Evolutionary conservation across 192 early-diverging fungal genomes (phyloP).

Genomic region (Spizellomyces sp.): DNA sequence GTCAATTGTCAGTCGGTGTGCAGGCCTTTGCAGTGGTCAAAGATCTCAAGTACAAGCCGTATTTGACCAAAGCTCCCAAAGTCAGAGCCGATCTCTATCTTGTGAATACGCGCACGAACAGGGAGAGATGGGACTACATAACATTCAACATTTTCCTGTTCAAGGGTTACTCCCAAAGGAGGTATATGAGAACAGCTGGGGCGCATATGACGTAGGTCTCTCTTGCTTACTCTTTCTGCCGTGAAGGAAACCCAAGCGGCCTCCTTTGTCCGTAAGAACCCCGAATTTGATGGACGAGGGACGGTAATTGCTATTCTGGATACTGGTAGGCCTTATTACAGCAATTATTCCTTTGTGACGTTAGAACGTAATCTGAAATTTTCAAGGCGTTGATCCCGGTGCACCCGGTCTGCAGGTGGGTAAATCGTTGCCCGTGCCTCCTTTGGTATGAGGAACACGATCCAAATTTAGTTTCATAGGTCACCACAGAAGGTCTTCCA

Average conservation of each 20-base stretch:
- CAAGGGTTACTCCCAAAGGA: conserved; percentile 66
- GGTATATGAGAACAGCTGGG: neutral
- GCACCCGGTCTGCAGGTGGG: conserved; percentile 76
- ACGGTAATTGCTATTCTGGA: conserved; percentile 90
- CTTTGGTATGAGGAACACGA: neutral
- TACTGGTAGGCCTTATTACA: conserved; percentile 56
- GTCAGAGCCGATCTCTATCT: too few relatives aligned
- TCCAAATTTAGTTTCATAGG: conserved; percentile 3
- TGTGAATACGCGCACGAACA: too few relatives aligned
- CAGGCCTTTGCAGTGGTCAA: too few relatives aligned
- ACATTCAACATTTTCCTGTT: conserved; percentile 49
- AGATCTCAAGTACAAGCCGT: too few relatives aligned
- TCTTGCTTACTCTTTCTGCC: neutral
- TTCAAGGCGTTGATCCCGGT: conserved; percentile 73
- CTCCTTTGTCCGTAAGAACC: conserved; percentile 78
- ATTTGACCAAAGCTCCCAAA: too few relatives aligned
- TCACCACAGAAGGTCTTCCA: conserved; percentile 84
- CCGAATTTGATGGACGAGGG: conserved; percentile 86
- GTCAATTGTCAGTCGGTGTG: too few relatives aligned
- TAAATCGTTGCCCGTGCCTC: neutral
- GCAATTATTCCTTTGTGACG: neutral
- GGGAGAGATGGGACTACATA: neutral
- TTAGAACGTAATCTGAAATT: neutral
- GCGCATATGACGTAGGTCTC: neutral
- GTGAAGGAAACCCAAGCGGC: conserved; percentile 79